phyloP scores from a whole-genome alignment of 495 filamentous ascomycete species.

The Lasiosphaeria hispida region DNA sequence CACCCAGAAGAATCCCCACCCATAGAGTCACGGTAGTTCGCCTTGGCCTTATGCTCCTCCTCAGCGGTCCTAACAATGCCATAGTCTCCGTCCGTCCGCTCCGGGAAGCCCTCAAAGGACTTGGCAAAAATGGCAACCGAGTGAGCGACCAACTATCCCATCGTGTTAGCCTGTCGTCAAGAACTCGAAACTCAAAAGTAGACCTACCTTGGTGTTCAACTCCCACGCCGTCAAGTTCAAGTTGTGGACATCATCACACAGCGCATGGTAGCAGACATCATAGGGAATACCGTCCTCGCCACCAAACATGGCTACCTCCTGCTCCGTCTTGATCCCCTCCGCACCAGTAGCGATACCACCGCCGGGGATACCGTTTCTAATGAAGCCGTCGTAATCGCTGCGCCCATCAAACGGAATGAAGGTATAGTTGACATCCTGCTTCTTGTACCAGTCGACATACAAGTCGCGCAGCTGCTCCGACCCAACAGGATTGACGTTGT shows the following conservation, averaged over 20 bases:
- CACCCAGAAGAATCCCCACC: no score
- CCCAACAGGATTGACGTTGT: slow-evolving; percentile 47
- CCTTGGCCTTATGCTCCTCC: no score
- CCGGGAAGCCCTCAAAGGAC: slow-evolving; percentile 54
- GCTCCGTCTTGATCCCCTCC: slow-evolving; percentile 55
- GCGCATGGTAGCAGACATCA: slow-evolving; percentile 56
- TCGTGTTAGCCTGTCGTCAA: slow-evolving; percentile 6
- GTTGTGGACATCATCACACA: slow-evolving; percentile 52
- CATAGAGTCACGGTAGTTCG: no score
- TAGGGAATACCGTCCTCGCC: slow-evolving; percentile 51
- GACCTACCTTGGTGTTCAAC: slow-evolving; percentile 49
- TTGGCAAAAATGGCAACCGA: slow-evolving; percentile 52
- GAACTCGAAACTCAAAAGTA: neutral
- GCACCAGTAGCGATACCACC: slow-evolving; percentile 63
- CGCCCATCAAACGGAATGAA: slow-evolving; percentile 56
- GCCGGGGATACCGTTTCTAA: slow-evolving; percentile 50
- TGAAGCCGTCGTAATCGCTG: slow-evolving; percentile 57
- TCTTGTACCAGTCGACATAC: slow-evolving; percentile 50
- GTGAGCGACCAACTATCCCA: slow-evolving; percentile 49
- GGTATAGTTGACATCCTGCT: slow-evolving; percentile 48
- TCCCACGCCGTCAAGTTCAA: slow-evolving; percentile 52
- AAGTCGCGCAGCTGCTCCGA: slow-evolving; percentile 51
- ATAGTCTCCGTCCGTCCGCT: slow-evolving; percentile 30
- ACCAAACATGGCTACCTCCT: slow-evolving; percentile 51
- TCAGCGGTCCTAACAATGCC: neutral